Conservation (phyloP, 164 flowering plant species). For the Litsea cubeba region DNA sequence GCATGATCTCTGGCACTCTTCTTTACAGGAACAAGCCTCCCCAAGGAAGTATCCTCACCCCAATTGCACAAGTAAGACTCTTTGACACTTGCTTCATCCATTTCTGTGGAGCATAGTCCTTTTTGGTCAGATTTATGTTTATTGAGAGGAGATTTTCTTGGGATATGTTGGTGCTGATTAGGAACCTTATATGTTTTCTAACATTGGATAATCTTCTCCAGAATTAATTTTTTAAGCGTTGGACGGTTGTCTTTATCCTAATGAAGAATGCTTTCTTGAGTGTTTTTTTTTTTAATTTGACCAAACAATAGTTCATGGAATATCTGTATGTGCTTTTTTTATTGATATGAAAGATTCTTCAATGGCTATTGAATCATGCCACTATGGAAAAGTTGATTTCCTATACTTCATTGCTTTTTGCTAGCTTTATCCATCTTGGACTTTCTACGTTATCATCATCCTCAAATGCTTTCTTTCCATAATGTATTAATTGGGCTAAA, state of each 20-base stretch:
- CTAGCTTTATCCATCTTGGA: not conserved
- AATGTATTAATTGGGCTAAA: not conserved
- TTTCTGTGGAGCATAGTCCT: not conserved
- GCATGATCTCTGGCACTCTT: constrained; percentile 62
- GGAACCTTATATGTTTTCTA: not conserved
- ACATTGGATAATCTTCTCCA: not conserved
- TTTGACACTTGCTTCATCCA: not conserved
- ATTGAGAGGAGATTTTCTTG: not conserved
- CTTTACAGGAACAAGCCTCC: constrained; percentile 74
- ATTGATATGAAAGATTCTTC: not conserved
- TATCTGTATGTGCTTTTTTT: not conserved
- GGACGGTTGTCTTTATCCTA: not conserved
- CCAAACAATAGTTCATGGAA: not conserved
- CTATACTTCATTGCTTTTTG: not conserved
- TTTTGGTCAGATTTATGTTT: not conserved
- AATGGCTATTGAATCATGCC: constrained; percentile 2
- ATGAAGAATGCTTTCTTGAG: too few species aligned
- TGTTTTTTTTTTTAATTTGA: not conserved
- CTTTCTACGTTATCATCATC: not conserved
- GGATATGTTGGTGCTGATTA: not conserved
- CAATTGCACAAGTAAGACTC: constrained; percentile 73
- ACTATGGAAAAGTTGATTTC: not conserved
- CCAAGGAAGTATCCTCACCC: constrained; percentile 77
- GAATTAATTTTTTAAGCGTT: not conserved
- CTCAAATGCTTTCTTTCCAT: not conserved